Conservation (phyloP, 345 rosid genomes). For the Moricandia arvensis region DNA sequence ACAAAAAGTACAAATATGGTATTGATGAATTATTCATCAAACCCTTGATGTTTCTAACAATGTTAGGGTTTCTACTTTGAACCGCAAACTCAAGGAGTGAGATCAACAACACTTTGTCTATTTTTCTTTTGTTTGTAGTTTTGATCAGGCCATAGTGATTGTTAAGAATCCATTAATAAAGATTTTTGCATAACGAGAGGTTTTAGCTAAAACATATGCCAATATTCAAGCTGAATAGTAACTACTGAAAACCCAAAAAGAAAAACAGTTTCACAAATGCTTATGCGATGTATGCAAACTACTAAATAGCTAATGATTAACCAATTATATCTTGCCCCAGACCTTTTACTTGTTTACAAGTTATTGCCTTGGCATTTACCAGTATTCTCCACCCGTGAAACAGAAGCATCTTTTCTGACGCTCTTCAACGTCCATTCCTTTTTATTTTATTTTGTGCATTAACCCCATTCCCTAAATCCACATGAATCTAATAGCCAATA, state of each 20-base stretch:
- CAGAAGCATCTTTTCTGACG: slow-evolving; percentile 11
- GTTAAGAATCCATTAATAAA: background rate
- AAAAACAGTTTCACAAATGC: no score
- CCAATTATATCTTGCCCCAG: background rate
- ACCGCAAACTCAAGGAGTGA: background rate
- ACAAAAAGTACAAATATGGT: slow-evolving; percentile 52
- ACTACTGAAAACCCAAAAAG: no score
- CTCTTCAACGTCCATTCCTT: slow-evolving; percentile 6
- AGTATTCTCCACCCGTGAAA: slow-evolving; percentile 23
- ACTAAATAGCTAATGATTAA: background rate
- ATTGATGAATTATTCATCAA: slow-evolving; percentile 53
- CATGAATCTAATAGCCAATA: background rate
- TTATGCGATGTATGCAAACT: background rate
- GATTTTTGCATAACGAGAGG: background rate
- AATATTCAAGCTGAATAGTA: background rate
- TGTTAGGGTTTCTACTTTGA: slow-evolving; percentile 39
- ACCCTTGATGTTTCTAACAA: slow-evolving; percentile 43
- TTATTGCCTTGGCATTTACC: slow-evolving; percentile 15
- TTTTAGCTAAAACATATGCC: background rate
- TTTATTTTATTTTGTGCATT: background rate
- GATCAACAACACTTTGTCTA: background rate
- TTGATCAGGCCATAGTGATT: background rate
- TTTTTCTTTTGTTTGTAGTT: background rate
- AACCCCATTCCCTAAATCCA: background rate
- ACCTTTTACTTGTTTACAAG: background rate